A percentile compares a stretch with the other conserved stretches of the same genome.
These are phyloP conservation scores for Saussurea involucrata DNA, from an alignment of 129 eudicot genomes.

Conservation along the genomic window DNA sequence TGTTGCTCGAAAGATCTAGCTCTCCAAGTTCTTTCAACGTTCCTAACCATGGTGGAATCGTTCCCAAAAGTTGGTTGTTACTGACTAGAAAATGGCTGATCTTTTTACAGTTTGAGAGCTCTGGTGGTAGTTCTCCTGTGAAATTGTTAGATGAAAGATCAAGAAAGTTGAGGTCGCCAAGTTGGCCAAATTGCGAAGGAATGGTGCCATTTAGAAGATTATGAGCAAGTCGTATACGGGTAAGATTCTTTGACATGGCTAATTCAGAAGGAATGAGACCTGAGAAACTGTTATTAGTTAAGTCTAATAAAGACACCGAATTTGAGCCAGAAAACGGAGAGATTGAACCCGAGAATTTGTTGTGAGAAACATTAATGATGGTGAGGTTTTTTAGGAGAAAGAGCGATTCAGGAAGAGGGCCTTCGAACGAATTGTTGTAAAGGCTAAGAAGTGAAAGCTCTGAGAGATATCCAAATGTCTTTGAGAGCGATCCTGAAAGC, in stretches of 20 bases:
- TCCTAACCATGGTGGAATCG: conserved; percentile 78
- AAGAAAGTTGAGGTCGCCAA: conserved; percentile 56
- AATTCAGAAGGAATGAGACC: conserved; percentile 64
- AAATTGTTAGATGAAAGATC: conserved; percentile 76
- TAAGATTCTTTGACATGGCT: conserved; percentile 57
- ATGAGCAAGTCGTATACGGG: conserved; percentile 71
- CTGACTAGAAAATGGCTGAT: conserved; percentile 67
- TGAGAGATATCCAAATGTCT: conserved; percentile 67
- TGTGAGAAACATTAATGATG: conserved; percentile 72
- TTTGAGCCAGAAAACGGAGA: conserved; percentile 53
- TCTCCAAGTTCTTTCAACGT: conserved; percentile 67
- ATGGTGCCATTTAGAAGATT: conserved; percentile 61
- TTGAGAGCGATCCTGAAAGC: conserved; percentile 70
- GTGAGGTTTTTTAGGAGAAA: conserved; percentile 65
- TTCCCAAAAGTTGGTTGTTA: conserved; percentile 53
- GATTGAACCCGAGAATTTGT: conserved; percentile 64
- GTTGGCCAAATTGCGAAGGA: conserved; percentile 60
- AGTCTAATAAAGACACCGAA: conserved; percentile 56
- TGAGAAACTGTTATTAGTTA: conserved; percentile 85
- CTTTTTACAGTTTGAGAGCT: conserved; percentile 54
- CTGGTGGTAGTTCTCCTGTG: conserved; percentile 50
- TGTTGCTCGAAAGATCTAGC: conserved; percentile 73
- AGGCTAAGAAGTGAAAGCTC: conserved; percentile 65
- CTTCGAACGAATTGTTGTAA: conserved; percentile 88
- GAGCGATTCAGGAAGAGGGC: conserved; percentile 80